A percentile compares a stretch with the other conserved stretches of the same genome.
These are phyloP conservation scores for Fusarium graminum DNA, from an alignment of 2,329 filamentous ascomycete genomes.

Conservation along the genomic window DNA sequence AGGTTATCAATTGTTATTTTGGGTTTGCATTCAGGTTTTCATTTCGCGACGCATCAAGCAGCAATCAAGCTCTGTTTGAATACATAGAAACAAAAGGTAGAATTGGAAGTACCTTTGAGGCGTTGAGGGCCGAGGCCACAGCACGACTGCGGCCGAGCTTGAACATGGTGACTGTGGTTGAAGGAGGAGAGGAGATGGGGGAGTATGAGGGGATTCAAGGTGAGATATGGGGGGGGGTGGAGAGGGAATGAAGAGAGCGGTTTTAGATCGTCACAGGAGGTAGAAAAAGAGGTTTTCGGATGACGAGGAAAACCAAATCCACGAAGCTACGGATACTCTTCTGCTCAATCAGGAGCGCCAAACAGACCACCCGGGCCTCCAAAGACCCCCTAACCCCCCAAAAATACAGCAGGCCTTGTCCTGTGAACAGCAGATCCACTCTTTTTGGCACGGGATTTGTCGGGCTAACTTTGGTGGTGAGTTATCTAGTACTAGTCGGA, in stretches of 20 bases:
- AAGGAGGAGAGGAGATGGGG: slow-evolving; percentile 23
- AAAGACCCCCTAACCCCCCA: background rate
- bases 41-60: slow-evolving; percentile 1
- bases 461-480: slow-evolving; percentile 32
- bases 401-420: slow-evolving; percentile 7
- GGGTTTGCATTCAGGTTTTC: background rate
- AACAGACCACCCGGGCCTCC: slow-evolving; percentile 33
- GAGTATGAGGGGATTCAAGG: slow-evolving; percentile 26
- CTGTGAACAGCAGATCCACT: slow-evolving; percentile 30
- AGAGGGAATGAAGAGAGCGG: slow-evolving; percentile 16
- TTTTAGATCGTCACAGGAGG: slow-evolving; percentile 27
- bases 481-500: slow-evolving; percentile 17
- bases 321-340: slow-evolving; percentile 32
- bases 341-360: slow-evolving; percentile 40
- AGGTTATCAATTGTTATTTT: slow-evolving; percentile 13
- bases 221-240: slow-evolving; percentile 7
- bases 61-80: slow-evolving; percentile 25
- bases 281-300: slow-evolving; percentile 45
- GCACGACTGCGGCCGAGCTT: slow-evolving; percentile 86
- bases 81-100: background rate
- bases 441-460: slow-evolving; percentile 49
- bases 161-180: slow-evolving; percentile 74
- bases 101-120: slow-evolving; percentile 73
- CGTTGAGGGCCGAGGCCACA: slow-evolving; percentile 82
- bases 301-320: slow-evolving; percentile 42